These are phyloP conservation scores for Pinus tabuliformis DNA, from an alignment of 75 land plant genomes.

Conservation along the genomic window DNA sequence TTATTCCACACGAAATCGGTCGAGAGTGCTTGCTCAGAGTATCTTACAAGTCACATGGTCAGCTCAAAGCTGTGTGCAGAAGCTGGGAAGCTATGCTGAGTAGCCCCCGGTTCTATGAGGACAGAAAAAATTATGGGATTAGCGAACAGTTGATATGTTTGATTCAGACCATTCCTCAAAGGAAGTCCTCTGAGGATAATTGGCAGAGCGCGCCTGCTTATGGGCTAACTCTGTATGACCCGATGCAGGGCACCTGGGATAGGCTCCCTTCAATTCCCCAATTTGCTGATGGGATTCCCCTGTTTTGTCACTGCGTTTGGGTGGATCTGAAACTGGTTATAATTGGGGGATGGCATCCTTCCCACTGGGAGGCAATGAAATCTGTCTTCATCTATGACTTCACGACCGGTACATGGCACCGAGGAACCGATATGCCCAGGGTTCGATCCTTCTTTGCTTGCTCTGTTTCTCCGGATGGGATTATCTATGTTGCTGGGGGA, in stretches of 20 bases:
- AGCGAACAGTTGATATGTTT: conserved; percentile 6
- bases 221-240: conserved; percentile 18
- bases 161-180: conserved; percentile 12
- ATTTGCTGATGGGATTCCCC: conserved; percentile 21
- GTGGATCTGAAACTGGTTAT: conserved; percentile 25
- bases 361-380: conserved; percentile 18
- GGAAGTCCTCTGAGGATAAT: too few relatives aligned
- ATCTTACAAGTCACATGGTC: conserved; percentile 8
- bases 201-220: neutral
- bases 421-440: conserved; percentile 32
- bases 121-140: conserved; percentile 6
- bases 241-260: conserved; percentile 17
- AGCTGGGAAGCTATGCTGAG: conserved; percentile 10
- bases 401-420: conserved; percentile 13
- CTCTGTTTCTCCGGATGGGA: conserved; percentile 7
- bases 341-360: conserved; percentile 40
- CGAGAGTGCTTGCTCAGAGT: conserved; percentile 22
- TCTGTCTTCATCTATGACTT: conserved; percentile 33
- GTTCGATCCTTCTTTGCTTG: conserved; percentile 51
- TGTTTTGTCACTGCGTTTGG: conserved; percentile 26
- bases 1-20: conserved; percentile 20
- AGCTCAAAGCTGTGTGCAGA: conserved; percentile 8
- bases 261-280: conserved; percentile 25
- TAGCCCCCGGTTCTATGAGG: conserved; percentile 1
- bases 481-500: conserved; percentile 59